Percentiles rank a stretch among this genome's conserved stretches.
These are phyloP conservation scores for Candida takata DNA, from an alignment of 805 yeast species.

Conservation along the genomic window DNA sequence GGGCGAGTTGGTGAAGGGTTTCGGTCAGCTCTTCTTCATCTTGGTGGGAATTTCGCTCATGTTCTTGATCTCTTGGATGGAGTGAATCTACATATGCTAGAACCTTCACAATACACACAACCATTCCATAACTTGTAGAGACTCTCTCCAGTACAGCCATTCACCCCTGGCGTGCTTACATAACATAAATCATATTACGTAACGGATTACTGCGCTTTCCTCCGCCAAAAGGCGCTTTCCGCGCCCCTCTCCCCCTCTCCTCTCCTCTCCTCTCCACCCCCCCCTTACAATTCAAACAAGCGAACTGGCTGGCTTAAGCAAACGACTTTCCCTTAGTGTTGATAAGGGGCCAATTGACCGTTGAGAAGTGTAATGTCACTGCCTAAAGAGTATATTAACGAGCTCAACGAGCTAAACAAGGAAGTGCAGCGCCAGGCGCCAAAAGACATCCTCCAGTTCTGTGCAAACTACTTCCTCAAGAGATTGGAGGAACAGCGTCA, in stretches of 20 bases:
- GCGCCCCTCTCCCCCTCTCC: too few relatives aligned
- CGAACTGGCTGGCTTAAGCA: too few relatives aligned
- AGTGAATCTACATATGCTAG: conserved; percentile 5
- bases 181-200: too few relatives aligned
- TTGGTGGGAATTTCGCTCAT: conserved; percentile 51
- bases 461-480: conserved; percentile 62
- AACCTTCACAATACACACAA: not conserved
- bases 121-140: too few relatives aligned
- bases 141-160: too few relatives aligned
- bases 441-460: conserved; percentile 62
- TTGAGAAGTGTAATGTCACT: conserved; percentile 21
- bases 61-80: conserved; percentile 34
- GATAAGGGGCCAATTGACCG: too few relatives aligned
- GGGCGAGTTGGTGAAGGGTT: conserved; percentile 33
- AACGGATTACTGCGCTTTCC: too few relatives aligned
- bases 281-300: too few relatives aligned
- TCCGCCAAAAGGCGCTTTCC: too few relatives aligned
- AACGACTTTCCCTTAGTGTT: too few relatives aligned
- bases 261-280: too few relatives aligned
- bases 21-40: conserved; percentile 42
- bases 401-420: conserved; percentile 55
- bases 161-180: too few relatives aligned
- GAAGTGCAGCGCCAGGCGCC: conserved; percentile 53
- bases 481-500: conserved; percentile 55
- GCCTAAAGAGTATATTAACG: conserved; percentile 37